Base-by-base conservation (phyloP, 345 rosid species). In the Salix purpurea region DNA sequence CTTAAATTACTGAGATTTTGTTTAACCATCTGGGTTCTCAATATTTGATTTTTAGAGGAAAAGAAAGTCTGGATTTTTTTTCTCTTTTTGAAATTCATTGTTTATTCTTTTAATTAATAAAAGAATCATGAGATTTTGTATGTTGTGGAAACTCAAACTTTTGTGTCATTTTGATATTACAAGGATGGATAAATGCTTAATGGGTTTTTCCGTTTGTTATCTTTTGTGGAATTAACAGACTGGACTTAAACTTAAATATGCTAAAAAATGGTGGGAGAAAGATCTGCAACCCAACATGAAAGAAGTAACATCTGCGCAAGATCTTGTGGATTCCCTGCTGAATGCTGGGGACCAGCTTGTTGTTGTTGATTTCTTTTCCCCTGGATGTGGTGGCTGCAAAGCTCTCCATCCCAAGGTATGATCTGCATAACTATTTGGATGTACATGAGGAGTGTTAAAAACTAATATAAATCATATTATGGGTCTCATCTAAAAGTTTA, bases 381-480 rank as follows among this genome's bases (percentile, higher is more conserved):
- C 98, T 50, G 97, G 98, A 6, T 96, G 99, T 48, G 96, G 99
- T 21, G 98, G 99, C 76, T 96, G 99, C 86, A 96, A 83, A 82
- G 90, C 97, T 83, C 96, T 96, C 66, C 99, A 96, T 84, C 97
- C 98, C 39, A 96, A 96, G 94, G 97, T 92, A 84, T 76, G 64
- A 71, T 34, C 7, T 40, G 3, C 52, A 37, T 16, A 10, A 4
- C 67, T 21, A 23, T 40, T n/a, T 68, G 30, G 65, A 26, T 12
- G 14, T 16, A 68, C 7, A 34, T 9, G 5, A 4, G 18, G 14
- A 7, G 12, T 12, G 24, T 64, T 7, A 34, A 0, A 34, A 1
- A 34, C 4, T 34, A 34, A 34, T 34, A 34, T 34, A 34, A 34
- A 34, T 34, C 5, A 34, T 34, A 34, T 4, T 34, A 34, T 4